These are phyloP conservation scores for Chlamydomonas sp. DNA, from an alignment of 139 green algal species.

Conservation along the genomic window DNA sequence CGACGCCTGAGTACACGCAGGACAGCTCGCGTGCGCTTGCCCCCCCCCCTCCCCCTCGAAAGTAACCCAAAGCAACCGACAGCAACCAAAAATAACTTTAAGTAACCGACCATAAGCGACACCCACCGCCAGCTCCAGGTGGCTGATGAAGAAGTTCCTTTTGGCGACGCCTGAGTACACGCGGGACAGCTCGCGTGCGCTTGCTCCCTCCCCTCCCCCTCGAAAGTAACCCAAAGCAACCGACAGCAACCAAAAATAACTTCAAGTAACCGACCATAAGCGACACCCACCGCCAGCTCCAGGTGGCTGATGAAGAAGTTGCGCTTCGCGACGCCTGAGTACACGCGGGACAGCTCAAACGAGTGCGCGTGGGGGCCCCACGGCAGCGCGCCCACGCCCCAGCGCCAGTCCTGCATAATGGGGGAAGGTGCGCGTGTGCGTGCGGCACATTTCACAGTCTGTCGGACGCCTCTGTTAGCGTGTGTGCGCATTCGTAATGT, in stretches of 20 bases:
- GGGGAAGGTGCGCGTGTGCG: no score
- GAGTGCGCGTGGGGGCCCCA: conserved; percentile 42
- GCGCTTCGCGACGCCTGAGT: background rate
- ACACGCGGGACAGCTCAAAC: conserved; percentile 13
- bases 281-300: background rate
- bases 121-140: background rate
- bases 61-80: no score
- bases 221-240: background rate
- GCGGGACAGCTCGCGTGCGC: conserved; percentile 17
- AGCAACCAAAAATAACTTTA: background rate
- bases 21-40: no score
- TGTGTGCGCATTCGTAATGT: background rate
- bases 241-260: background rate
- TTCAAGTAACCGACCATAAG: background rate
- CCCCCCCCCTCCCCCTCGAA: no score
- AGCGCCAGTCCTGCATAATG: conserved; percentile 42
- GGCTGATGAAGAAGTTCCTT: conserved; percentile 13
- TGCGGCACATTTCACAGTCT: no score
- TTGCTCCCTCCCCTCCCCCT: no score
- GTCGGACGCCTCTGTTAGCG: no score
- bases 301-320: conserved; percentile 15
- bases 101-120: no score
- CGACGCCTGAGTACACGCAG: no score
- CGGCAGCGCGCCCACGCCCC: conserved; percentile 35
- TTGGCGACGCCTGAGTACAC: background rate